Evolutionary conservation across 495 filamentous ascomycete genomes (phyloP).

Genomic region (Corynascus novoguineensis): DNA sequence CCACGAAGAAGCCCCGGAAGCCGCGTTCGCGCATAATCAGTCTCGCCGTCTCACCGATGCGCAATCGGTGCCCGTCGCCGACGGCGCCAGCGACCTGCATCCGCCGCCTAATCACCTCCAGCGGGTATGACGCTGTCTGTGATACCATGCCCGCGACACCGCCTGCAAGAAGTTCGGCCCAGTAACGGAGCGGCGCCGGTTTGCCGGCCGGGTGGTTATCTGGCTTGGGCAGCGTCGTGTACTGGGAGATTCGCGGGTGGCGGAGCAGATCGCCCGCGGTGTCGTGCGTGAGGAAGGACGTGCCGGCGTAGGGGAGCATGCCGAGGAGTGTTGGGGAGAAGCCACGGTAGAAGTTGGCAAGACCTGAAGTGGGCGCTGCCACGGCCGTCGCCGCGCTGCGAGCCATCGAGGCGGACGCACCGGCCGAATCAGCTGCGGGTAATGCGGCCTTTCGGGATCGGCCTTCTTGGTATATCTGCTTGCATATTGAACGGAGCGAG

Average conservation of each 20-base stretch:
- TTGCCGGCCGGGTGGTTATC: constrained; percentile 47
- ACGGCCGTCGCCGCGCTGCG: constrained; percentile 26
- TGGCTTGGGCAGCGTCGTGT: constrained; percentile 55
- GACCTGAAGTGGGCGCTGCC: constrained; percentile 54
- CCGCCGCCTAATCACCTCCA: constrained; percentile 83
- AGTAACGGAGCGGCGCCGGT: constrained; percentile 59
- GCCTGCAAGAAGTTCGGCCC: constrained; percentile 81
- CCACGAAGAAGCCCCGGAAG: constrained; percentile 81
- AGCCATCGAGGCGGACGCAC: constrained; percentile 12
- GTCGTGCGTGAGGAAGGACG: constrained; percentile 97
- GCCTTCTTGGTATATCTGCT: constrained; percentile 76
- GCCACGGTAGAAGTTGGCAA: constrained; percentile 91
- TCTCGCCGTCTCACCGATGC: constrained; percentile 70
- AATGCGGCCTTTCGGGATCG: constrained; percentile 22
- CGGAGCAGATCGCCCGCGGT: constrained; percentile 77
- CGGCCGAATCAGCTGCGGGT: background rate
- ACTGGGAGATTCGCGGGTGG: constrained; percentile 53
- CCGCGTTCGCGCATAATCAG: constrained; percentile 72
- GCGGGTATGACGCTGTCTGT: constrained; percentile 86
- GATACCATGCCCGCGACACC: constrained; percentile 80
- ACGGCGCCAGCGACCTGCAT: constrained; percentile 97
- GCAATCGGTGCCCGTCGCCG: constrained; percentile 73
- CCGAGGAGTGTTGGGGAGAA: constrained; percentile 84
- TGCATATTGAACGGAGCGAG: constrained; percentile 65
- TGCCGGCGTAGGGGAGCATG: constrained; percentile 94